A percentile compares a stretch with the other conserved stretches of the same genome.
Evolutionary conservation across 2,329 filamentous ascomycete genomes (phyloP).

Genomic region (Neoarthrinium moseri): DNA sequence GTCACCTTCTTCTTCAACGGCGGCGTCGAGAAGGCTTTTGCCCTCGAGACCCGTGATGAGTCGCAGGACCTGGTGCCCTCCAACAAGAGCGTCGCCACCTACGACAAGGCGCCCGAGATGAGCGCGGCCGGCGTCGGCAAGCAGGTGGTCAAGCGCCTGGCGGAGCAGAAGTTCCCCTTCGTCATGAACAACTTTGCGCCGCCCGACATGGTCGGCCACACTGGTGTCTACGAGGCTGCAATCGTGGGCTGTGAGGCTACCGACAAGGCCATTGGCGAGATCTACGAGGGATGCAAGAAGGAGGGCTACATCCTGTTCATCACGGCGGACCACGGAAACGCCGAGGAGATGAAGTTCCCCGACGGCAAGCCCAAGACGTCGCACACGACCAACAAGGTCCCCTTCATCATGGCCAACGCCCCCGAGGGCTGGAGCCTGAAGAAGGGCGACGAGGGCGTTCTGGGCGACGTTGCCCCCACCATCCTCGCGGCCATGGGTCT

Average conservation of each 20-base stretch:
- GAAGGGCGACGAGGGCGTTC: conserved; percentile 75
- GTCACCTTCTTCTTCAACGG: conserved; percentile 99
- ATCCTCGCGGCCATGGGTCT: conserved; percentile 88
- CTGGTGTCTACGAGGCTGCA: conserved; percentile 93
- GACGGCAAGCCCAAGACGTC: conserved; percentile 97
- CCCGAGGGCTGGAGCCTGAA: conserved; percentile 85
- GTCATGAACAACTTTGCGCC: conserved; percentile 99
- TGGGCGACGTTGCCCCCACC: conserved; percentile 97
- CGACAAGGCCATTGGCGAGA: conserved; percentile 88
- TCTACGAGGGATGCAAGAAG: conserved; percentile 92
- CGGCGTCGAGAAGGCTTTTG: conserved; percentile 94
- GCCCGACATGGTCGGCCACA: conserved; percentile 99
- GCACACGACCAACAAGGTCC: conserved; percentile 97
- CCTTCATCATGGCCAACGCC: conserved; percentile 97
- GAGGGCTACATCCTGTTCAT: conserved; percentile 92
- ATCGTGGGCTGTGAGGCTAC: conserved; percentile 82
- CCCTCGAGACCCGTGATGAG: conserved; percentile 87
- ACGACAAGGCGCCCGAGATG: conserved; percentile 95
- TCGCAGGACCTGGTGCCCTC: conserved; percentile 75
- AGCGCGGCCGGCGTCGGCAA: conserved; percentile 86
- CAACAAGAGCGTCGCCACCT: conserved; percentile 86
- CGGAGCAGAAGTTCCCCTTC: conserved; percentile 85
- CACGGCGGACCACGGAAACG: conserved; percentile 95
- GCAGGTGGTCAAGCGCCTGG: conserved; percentile 85
- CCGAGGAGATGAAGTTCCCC: conserved; percentile 97